Conservation (phyloP, 164 flowering plant genomes). For the Vitis amurensis region DNA sequence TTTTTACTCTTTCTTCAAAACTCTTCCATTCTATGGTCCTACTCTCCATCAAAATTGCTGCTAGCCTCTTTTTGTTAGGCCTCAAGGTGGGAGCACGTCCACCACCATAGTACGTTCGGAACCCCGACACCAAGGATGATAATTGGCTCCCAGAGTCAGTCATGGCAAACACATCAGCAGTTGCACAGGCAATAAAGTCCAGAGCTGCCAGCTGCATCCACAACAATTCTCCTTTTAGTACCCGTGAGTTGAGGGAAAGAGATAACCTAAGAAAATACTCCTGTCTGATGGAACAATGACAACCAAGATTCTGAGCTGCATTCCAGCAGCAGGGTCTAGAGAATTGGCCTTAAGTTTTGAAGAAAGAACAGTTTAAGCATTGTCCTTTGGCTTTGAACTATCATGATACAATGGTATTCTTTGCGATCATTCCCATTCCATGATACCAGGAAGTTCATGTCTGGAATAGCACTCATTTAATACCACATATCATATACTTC, state of each 20-base stretch:
- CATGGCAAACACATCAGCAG: conserved; percentile 96
- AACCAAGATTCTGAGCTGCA: too few species aligned
- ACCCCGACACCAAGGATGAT: conserved; percentile 90
- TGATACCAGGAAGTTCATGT: too few species aligned
- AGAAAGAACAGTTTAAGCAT: too few species aligned
- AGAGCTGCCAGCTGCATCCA: conserved; percentile 88
- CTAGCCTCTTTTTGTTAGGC: conserved; percentile 86
- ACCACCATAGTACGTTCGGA: conserved; percentile 72
- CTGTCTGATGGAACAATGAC: too few species aligned
- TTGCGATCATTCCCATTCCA: too few species aligned
- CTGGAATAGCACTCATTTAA: too few species aligned
- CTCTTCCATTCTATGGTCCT: conserved; percentile 63
- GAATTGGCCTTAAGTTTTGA: too few species aligned
- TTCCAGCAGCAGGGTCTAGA: too few species aligned
- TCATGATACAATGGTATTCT: too few species aligned
- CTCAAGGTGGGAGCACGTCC: conserved; percentile 78
- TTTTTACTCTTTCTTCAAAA: conserved; percentile 65
- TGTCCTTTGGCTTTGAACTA: too few species aligned
- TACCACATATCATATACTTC: background rate
- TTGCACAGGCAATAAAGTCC: conserved; percentile 94
- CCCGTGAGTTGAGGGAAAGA: background rate
- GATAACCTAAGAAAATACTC: background rate
- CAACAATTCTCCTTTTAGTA: background rate
- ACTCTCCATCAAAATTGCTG: conserved; percentile 67
- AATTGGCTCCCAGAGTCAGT: conserved; percentile 99